Percentiles rank a stretch among this genome's conserved stretches.
phyloP scores from a whole-genome alignment of 1,284 basidiomycete species.

The Rhodofomes roseus region DNA sequence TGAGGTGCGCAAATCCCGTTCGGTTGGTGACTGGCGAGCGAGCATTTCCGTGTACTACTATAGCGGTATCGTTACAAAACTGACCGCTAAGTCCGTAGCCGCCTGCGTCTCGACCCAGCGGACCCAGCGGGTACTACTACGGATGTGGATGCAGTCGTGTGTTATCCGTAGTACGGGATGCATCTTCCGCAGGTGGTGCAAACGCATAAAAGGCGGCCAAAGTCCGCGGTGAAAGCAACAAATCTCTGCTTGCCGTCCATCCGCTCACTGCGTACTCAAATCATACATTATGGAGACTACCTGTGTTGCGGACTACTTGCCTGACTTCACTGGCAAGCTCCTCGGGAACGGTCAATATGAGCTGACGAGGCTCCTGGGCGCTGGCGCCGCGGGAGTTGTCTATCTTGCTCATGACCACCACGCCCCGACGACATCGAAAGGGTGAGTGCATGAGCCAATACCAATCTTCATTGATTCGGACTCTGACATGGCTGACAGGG shows the following conservation, averaged over 20 bases:
- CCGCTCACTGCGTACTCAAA: neutral
- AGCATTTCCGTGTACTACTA: too few relatives aligned
- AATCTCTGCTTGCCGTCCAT: conserved; percentile 1
- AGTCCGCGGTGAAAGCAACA: neutral
- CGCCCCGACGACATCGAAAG: conserved; percentile 7
- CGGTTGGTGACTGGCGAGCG: too few relatives aligned
- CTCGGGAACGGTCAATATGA: conserved; percentile 7
- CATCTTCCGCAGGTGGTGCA: neutral
- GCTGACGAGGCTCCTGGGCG: conserved; percentile 21
- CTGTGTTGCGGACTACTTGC: neutral
- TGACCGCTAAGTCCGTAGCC: too few relatives aligned
- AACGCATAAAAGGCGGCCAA: conserved; percentile 6
- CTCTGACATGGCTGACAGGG: too few relatives aligned
- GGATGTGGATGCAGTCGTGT: neutral
- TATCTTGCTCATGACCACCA: conserved; percentile 28
- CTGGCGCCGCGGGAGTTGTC: conserved; percentile 31
- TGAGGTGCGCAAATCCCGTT: too few relatives aligned
- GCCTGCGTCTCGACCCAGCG: too few relatives aligned
- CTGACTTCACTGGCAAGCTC: conserved; percentile 4
- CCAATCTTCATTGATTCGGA: too few relatives aligned
- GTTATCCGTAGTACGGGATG: neutral
- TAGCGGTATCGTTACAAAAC: too few relatives aligned
- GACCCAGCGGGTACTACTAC: too few relatives aligned
- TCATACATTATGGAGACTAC: neutral
- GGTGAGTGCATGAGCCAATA: neutral